phyloP scores from a whole-genome alignment of 2,329 filamentous ascomycete genomes.

The Diplodia corticola region DNA sequence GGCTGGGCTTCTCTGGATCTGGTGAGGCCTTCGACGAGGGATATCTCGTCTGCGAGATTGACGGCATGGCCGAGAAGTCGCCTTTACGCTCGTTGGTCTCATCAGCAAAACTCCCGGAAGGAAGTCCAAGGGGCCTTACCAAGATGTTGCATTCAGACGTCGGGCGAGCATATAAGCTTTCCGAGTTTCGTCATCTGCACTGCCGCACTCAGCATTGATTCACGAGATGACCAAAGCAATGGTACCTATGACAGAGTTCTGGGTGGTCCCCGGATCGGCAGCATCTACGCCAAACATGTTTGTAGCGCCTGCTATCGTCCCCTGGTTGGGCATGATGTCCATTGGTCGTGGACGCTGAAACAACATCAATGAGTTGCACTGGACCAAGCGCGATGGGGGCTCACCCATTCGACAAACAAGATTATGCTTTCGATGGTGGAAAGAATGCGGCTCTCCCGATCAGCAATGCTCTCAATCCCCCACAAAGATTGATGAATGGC shows the following conservation, averaged over 20 bases:
- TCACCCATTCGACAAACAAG: constrained; percentile 6
- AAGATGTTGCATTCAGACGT: not conserved
- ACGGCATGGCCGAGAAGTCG: not conserved
- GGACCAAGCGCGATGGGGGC: too few relatives aligned
- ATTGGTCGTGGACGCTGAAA: not conserved
- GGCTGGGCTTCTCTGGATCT: not conserved
- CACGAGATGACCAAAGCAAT: not conserved
- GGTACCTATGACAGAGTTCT: not conserved
- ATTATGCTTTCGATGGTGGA: not conserved
- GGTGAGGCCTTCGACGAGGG: constrained; percentile 1
- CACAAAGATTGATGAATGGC: constrained; percentile 1
- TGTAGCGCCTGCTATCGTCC: not conserved
- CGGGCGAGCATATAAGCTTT: not conserved
- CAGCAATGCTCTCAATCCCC: not conserved
- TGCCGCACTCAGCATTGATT: not conserved
- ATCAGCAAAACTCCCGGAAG: not conserved
- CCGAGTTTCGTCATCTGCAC: not conserved
- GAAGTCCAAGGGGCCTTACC: not conserved
- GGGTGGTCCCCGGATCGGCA: not conserved
- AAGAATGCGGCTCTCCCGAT: not conserved
- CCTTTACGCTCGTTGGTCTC: not conserved
- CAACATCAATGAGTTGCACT: not conserved
- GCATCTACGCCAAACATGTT: not conserved
- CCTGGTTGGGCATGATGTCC: constrained; percentile 9
- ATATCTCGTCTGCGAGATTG: constrained; percentile 1